Base-by-base conservation (phyloP, 306 rosid genomes). In the Castanea mollissima region DNA sequence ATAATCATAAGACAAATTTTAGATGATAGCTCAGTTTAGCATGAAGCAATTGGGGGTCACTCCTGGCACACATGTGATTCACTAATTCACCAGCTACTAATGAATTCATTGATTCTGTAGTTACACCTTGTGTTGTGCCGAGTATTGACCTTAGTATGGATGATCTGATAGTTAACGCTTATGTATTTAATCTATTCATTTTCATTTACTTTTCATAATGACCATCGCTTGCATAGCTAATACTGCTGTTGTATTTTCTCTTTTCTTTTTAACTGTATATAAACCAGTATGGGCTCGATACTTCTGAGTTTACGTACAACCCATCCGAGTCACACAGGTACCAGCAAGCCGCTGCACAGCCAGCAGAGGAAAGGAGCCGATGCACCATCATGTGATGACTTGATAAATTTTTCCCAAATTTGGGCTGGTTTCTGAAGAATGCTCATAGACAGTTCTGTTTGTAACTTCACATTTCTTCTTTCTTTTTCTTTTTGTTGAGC, bases 241-340 rank as follows among this genome's bases (percentile, higher is more conserved):
- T 55, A 20, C 69, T 52, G 9, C 27, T 64, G 25, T 62, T 77
- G 49, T 71, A 14, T 29, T 55, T 69, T 25, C 14, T 18, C 25
- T 27, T 25, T 19, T 31, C 1, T 23, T 63, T 71, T 71, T 60
- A 44, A 64, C 70, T 64, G 21, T 55, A 55, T 52, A 12, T 51
- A 62, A 78, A 82, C 73, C 98, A 96, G 99, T 96, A 96, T n/a
- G 98, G 99, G 77, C 90, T 96, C 10, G 98, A 96, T 81, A 96
- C 99, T 44, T 73, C 99, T 0, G 96, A 93, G 86, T 96, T 91
- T 69, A 92, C 99, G 23, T 96, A 96, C 93, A 92, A 96, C 84
- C 99, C 99, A 54, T 93, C 92, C 1, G 99, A 93, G 84, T 83
- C 99, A 19, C 58, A 85, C 67, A 90, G 98, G 91, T 76, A 25